A percentile compares a stretch with the other conserved stretches of the same genome.
phyloP scores from a whole-genome alignment of 176 grass and related monocot genomes.

The Pontederia paniculata region DNA sequence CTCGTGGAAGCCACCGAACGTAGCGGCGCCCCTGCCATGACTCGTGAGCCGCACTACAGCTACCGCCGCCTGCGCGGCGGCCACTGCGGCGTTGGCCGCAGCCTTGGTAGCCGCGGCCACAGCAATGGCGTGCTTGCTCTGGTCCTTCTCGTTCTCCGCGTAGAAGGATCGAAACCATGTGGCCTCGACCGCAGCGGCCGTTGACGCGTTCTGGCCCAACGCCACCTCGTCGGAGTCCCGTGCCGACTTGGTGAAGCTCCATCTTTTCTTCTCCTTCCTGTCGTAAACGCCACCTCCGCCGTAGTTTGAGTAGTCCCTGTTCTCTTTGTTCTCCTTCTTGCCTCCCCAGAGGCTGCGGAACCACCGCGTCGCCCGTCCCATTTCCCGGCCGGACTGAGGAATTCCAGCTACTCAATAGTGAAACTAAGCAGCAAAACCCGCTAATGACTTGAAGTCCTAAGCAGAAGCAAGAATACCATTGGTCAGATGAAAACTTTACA shows the following conservation, averaged over 20 bases:
- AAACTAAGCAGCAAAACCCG: not conserved
- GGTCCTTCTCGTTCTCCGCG: slow-evolving; percentile 50
- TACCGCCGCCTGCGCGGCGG: slow-evolving; percentile 65
- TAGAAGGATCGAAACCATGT: slow-evolving; percentile 72
- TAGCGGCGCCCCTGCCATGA: slow-evolving; percentile 17
- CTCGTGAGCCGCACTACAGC: slow-evolving; percentile 78
- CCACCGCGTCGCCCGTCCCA: slow-evolving; percentile 84
- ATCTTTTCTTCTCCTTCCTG: slow-evolving; percentile 58
- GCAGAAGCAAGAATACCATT: not conserved
- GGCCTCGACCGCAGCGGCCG: slow-evolving; percentile 31
- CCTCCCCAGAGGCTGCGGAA: slow-evolving; percentile 47
- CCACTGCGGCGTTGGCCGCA: slow-evolving; percentile 66
- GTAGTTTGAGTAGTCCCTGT: not conserved
- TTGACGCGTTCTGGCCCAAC: slow-evolving; percentile 16
- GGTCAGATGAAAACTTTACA: no score
- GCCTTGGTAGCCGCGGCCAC: slow-evolving; percentile 66
- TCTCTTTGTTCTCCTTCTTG: slow-evolving; percentile 43
- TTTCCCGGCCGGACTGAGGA: slow-evolving; percentile 17
- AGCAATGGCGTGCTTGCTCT: slow-evolving; percentile 92
- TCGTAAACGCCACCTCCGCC: not conserved
- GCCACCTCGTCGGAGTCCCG: slow-evolving; percentile 24
- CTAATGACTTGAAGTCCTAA: not conserved
- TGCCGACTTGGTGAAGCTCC: slow-evolving; percentile 67
- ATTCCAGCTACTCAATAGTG: slow-evolving; percentile 2
- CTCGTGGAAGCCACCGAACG: slow-evolving; percentile 5